Conservation (phyloP, 2,329 filamentous ascomycete species). For the Nigrograna mackinnonii region DNA sequence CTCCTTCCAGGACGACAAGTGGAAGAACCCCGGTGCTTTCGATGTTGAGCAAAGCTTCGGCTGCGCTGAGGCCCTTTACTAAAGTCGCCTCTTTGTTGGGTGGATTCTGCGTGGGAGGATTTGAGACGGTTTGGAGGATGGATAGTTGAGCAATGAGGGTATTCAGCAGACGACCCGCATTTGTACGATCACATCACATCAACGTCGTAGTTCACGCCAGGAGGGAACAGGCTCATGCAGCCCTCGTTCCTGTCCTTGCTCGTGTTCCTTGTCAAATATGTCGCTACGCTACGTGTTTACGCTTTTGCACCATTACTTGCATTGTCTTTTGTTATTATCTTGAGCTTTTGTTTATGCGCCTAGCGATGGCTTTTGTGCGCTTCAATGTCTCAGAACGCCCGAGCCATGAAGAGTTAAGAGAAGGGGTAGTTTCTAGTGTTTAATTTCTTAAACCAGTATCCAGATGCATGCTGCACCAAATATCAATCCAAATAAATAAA, state of each 20-base stretch:
- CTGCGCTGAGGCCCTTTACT: conserved; percentile 57
- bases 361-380: too few relatives aligned
- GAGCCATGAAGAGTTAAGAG: too few relatives aligned
- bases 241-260: neutral
- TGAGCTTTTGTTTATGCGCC: too few relatives aligned
- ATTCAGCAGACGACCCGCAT: neutral
- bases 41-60: conserved; percentile 84
- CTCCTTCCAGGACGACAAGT: conserved; percentile 76
- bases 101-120: too few relatives aligned
- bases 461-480: too few relatives aligned
- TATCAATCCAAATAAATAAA: too few relatives aligned
- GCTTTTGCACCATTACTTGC: conserved; percentile 12
- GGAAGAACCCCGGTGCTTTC: conserved; percentile 75
- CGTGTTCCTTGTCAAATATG: conserved; percentile 5
- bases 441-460: conserved; percentile 16
- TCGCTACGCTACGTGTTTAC: conserved; percentile 24
- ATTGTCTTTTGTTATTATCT: conserved; percentile 1
- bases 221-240: neutral
- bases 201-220: too few relatives aligned
- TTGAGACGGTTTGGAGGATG: neutral
- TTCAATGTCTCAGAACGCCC: too few relatives aligned
- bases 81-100: conserved; percentile 1
- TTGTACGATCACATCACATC: conserved; percentile 7
- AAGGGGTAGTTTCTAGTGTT: conserved; percentile 21
- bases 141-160: neutral